Percentiles rank a stretch among this genome's conserved stretches.
These are phyloP conservation scores for Teratosphaeria nubilosa DNA, from an alignment of 2,329 filamentous ascomycete species.

Conservation along the genomic window DNA sequence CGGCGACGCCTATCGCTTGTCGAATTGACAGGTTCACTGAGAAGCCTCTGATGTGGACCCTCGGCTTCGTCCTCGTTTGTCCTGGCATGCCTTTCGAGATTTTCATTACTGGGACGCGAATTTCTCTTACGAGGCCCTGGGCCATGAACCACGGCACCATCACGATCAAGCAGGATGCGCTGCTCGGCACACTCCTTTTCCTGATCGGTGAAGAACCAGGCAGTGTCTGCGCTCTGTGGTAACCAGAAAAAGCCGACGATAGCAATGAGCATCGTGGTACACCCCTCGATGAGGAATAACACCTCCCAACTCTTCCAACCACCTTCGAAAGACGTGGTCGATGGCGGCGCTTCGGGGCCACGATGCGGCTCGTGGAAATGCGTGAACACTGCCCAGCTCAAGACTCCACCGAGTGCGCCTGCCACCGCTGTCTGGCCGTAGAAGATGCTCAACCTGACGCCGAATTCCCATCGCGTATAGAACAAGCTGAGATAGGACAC, in stretches of 20 bases:
- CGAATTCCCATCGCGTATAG: slow-evolving; percentile 50
- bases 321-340: not conserved
- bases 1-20: slow-evolving; percentile 6
- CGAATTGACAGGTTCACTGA: slow-evolving; percentile 7
- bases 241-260: slow-evolving; percentile 41
- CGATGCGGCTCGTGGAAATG: slow-evolving; percentile 22
- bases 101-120: not conserved
- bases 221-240: slow-evolving; percentile 38
- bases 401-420: slow-evolving; percentile 45
- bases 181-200: slow-evolving; percentile 39
- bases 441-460: slow-evolving; percentile 43
- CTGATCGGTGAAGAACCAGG: slow-evolving; percentile 41
- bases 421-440: slow-evolving; percentile 49
- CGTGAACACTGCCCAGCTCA: slow-evolving; percentile 42
- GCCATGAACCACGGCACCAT: slow-evolving; percentile 2
- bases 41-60: slow-evolving; percentile 14
- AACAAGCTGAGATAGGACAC: slow-evolving; percentile 50
- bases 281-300: slow-evolving; percentile 41
- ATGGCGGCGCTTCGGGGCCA: slow-evolving; percentile 2
- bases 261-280: slow-evolving; percentile 37
- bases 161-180: slow-evolving; percentile 29
- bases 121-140: not conserved
- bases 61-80: slow-evolving; percentile 16
- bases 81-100: not conserved
- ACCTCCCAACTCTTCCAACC: slow-evolving; percentile 43